Evolutionary conservation across 192 early-diverging fungal species (phyloP).

Genomic region (Podila epicladia): DNA sequence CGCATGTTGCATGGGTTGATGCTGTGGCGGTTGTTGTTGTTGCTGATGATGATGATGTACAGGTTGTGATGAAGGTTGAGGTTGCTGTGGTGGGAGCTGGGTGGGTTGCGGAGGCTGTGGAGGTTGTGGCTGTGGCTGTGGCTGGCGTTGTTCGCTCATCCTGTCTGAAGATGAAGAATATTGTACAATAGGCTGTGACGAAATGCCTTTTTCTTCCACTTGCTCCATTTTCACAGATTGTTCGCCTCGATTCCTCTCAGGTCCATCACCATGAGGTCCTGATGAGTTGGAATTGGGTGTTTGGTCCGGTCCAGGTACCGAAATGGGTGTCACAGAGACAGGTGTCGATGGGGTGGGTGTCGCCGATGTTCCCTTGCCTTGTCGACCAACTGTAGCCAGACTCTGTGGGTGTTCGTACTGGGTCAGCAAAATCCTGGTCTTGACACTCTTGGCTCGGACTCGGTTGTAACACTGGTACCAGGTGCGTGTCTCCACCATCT

Average conservation of each 20-base stretch:
- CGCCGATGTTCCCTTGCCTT: slow-evolving; percentile 1
- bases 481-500: slow-evolving; percentile 45
- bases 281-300: background rate
- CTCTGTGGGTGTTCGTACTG: slow-evolving; percentile 26
- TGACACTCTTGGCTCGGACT: slow-evolving; percentile 49
- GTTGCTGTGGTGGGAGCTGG: slow-evolving; percentile 8
- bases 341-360: background rate
- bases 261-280: background rate
- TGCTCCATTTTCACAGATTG: background rate
- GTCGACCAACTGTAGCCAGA: slow-evolving; percentile 4
- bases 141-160: background rate
- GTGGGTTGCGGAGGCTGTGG: background rate
- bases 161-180: background rate
- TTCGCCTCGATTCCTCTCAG: background rate
- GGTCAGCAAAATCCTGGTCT: slow-evolving; percentile 38
- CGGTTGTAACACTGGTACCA: slow-evolving; percentile 54
- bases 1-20: background rate
- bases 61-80: background rate
- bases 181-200: background rate
- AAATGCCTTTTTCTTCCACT: background rate
- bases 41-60: background rate
- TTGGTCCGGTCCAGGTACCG: too few relatives aligned
- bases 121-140: background rate
- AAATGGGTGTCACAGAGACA: background rate
- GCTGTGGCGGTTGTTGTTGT: background rate